These are phyloP conservation scores for Aeminium ludgeri DNA, from an alignment of 495 filamentous ascomycete genomes.

Conservation along the genomic window DNA sequence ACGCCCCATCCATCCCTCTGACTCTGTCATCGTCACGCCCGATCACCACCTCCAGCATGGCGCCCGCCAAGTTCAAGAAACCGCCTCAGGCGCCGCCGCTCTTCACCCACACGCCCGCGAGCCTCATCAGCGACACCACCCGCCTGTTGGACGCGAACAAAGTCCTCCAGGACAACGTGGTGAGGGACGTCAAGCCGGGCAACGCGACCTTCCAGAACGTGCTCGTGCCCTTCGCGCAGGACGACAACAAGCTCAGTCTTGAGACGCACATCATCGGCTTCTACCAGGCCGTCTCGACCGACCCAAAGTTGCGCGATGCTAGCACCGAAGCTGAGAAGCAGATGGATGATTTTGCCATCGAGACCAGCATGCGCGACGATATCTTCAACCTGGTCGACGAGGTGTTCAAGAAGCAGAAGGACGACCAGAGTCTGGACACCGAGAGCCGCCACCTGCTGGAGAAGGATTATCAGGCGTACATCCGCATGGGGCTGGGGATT, in stretches of 20 bases:
- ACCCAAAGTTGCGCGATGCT: constrained; percentile 34
- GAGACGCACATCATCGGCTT: constrained; percentile 31
- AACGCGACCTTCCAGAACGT: constrained; percentile 31
- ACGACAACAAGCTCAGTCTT: constrained; percentile 28
- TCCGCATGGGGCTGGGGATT: constrained; percentile 45
- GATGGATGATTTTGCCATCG: constrained; percentile 50
- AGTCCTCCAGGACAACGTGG: constrained; percentile 56
- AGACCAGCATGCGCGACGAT: constrained; percentile 52
- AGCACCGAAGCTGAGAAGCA: constrained; percentile 52
- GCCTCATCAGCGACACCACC: constrained; percentile 61
- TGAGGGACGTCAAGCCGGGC: constrained; percentile 44
- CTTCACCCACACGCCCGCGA: constrained; percentile 68
- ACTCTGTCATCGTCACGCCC: constrained; percentile 22
- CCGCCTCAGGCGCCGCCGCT: constrained; percentile 74
- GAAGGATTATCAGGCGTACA: constrained; percentile 50
- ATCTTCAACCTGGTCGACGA: constrained; percentile 46
- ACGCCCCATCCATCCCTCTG: constrained; percentile 11
- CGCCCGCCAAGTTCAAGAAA: constrained; percentile 43
- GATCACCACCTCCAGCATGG: constrained; percentile 50
- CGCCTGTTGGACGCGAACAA: constrained; percentile 52
- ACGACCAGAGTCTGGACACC: constrained; percentile 40
- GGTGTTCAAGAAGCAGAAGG: constrained; percentile 33
- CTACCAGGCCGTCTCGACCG: constrained; percentile 31
- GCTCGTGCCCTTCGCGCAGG: constrained; percentile 28
- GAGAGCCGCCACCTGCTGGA: constrained; percentile 48